A percentile compares a stretch with the other conserved stretches of the same genome.
These are phyloP conservation scores for Tuber umbilicatum DNA, from an alignment of 495 filamentous ascomycete genomes.

Conservation along the genomic window DNA sequence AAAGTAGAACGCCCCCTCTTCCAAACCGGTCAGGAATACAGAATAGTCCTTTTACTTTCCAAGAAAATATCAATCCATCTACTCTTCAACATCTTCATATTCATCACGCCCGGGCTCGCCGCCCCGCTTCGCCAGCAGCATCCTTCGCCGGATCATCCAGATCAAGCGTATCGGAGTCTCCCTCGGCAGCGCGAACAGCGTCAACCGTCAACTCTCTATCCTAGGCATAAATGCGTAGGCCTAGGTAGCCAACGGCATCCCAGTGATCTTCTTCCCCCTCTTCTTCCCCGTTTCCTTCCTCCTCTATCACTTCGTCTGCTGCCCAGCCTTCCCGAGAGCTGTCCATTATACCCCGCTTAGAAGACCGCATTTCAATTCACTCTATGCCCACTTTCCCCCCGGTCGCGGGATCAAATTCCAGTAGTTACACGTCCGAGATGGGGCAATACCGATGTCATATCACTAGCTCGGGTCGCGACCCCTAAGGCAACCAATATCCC, in stretches of 20 bases:
- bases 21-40: neutral
- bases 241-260: conserved; percentile 34
- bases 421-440: no score
- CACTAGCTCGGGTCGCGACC: conserved; percentile 50
- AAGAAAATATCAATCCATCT: neutral
- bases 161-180: conserved; percentile 24
- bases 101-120: neutral
- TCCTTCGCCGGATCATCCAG: conserved; percentile 27
- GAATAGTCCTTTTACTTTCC: neutral
- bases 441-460: no score
- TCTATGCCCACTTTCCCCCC: no score
- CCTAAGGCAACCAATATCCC: conserved; percentile 42
- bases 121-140: neutral
- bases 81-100: neutral
- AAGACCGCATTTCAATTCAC: neutral
- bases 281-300: neutral
- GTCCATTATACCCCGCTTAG: neutral
- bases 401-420: no score
- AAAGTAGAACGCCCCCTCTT: no score
- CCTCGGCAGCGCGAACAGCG: conserved; percentile 10
- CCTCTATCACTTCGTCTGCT: conserved; percentile 1
- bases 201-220: conserved; percentile 23
- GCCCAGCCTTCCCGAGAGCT: neutral
- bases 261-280: conserved; percentile 13
- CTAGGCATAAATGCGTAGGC: conserved; percentile 35